Evolutionary conservation across 2,329 filamentous ascomycete genomes (phyloP).

Genomic region (Exophiala lecanii-corni): DNA sequence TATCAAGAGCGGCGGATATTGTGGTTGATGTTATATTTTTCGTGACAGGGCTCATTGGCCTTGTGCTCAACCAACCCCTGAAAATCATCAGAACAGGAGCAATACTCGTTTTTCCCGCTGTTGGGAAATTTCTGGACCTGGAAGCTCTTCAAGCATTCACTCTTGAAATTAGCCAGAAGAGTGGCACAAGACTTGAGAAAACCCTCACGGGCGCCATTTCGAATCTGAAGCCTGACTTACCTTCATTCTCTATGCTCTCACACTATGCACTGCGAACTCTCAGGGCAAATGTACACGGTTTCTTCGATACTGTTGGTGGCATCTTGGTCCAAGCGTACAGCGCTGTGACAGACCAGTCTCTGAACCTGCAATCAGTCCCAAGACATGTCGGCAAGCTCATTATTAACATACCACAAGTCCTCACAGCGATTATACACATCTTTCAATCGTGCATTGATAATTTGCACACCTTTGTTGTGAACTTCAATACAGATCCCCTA

Average conservation of each 20-base stretch:
- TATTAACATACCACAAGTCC: too few relatives aligned
- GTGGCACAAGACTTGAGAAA: slow-evolving; percentile 23
- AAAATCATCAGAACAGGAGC: slow-evolving; percentile 28
- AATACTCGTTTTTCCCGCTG: slow-evolving; percentile 18
- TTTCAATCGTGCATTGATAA: not conserved
- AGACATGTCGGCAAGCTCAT: too few relatives aligned
- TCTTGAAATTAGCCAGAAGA: slow-evolving; percentile 22
- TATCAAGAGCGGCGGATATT: slow-evolving; percentile 72
- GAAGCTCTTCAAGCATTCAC: slow-evolving; percentile 15
- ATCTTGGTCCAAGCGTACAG: too few relatives aligned
- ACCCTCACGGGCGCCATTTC: slow-evolving; percentile 18
- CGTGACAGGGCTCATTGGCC: slow-evolving; percentile 42
- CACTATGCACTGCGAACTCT: slow-evolving; percentile 54
- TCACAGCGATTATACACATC: too few relatives aligned
- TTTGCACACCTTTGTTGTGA: not conserved
- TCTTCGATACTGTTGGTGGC: not conserved
- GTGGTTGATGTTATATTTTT: slow-evolving; percentile 59
- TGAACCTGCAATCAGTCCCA: too few relatives aligned
- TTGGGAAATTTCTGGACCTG: slow-evolving; percentile 16
- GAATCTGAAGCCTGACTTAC: slow-evolving; percentile 55
- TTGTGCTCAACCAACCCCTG: slow-evolving; percentile 38
- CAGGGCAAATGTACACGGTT: slow-evolving; percentile 35
- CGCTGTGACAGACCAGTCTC: too few relatives aligned
- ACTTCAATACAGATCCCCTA: slow-evolving; percentile 5
- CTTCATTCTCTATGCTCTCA: slow-evolving; percentile 71